A percentile compares a stretch with the other conserved stretches of the same genome.
Conservation (phyloP, 2,329 filamentous ascomycete genomes). For the Orbilia javanica region DNA sequence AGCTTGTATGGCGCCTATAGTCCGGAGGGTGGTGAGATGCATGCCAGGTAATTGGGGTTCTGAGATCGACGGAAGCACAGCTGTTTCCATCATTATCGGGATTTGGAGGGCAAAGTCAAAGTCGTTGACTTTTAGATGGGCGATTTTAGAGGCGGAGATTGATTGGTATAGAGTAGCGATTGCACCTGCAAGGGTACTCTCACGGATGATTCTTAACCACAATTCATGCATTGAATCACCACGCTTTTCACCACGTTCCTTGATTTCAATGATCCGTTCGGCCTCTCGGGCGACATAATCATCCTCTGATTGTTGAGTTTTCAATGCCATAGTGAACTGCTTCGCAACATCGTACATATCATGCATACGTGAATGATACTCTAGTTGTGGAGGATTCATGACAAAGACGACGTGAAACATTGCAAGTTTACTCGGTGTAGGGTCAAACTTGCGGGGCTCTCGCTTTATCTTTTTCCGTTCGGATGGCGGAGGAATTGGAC, state of each 20-base stretch:
- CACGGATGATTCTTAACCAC: conserved; percentile 78
- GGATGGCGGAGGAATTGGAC: conserved; percentile 64
- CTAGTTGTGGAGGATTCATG: conserved; percentile 80
- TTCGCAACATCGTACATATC: conserved; percentile 91
- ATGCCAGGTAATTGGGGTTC: conserved; percentile 62
- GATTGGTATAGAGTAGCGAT: conserved; percentile 85
- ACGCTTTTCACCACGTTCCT: conserved; percentile 82
- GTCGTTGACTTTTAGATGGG: conserved; percentile 80
- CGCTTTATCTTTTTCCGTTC: conserved; percentile 71
- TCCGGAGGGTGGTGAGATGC: conserved; percentile 81
- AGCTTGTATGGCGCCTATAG: conserved; percentile 76
- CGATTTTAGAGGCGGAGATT: conserved; percentile 86
- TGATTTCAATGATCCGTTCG: conserved; percentile 82
- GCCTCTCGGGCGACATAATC: conserved; percentile 94
- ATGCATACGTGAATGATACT: conserved; percentile 78
- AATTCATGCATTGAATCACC: conserved; percentile 66
- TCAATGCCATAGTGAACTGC: conserved; percentile 91
- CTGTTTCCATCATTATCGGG: conserved; percentile 68
- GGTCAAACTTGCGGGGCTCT: conserved; percentile 73
- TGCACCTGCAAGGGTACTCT: conserved; percentile 82
- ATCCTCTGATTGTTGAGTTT: conserved; percentile 88
- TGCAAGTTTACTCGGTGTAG: conserved; percentile 39
- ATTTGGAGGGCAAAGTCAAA: conserved; percentile 75
- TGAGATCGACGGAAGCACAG: conserved; percentile 60
- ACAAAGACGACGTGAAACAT: conserved; percentile 99